Percentiles rank a stretch among this genome's conserved stretches.
These are phyloP conservation scores for Phytophthora pistaciae DNA, from an alignment of 352 stramenopile genomes.

Conservation along the genomic window DNA sequence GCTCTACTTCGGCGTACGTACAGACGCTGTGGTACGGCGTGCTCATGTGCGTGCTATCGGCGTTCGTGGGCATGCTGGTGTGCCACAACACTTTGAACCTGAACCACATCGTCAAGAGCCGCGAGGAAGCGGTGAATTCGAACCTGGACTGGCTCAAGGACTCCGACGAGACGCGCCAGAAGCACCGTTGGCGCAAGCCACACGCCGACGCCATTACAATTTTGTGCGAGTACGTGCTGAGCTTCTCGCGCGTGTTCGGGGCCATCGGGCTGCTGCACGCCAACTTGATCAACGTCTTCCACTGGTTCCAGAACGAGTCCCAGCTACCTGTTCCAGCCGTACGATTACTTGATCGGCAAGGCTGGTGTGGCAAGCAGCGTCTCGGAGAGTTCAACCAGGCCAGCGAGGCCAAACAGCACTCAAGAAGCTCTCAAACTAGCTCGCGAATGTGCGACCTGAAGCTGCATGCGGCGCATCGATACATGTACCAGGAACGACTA, in stretches of 20 bases:
- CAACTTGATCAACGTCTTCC: constrained; percentile 70
- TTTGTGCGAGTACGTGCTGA: neutral
- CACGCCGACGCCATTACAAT: neutral
- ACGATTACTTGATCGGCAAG: constrained; percentile 48
- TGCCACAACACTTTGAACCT: constrained; percentile 54
- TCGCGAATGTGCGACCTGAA: too few species aligned
- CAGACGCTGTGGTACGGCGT: neutral
- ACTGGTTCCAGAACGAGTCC: neutral
- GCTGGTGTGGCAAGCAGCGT: constrained; percentile 83
- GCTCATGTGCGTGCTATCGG: constrained; percentile 38
- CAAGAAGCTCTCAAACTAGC: too few species aligned
- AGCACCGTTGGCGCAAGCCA: constrained; percentile 47
- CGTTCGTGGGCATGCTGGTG: constrained; percentile 55
- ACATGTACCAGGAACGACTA: too few species aligned
- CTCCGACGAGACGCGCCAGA: constrained; percentile 71
- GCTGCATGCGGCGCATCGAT: too few species aligned
- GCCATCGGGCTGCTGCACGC: constrained; percentile 75
- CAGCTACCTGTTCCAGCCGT: neutral
- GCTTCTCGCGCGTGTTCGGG: neutral
- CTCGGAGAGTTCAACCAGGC: too few species aligned
- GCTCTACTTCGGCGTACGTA: neutral
- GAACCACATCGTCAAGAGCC: neutral
- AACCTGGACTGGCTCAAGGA: constrained; percentile 24
- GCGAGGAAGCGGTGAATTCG: neutral
- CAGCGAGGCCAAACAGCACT: too few species aligned